A percentile compares a stretch with the other conserved stretches of the same genome.
Conservation (phyloP, 2,329 filamentous ascomycete genomes). For the Alternaria sp. region DNA sequence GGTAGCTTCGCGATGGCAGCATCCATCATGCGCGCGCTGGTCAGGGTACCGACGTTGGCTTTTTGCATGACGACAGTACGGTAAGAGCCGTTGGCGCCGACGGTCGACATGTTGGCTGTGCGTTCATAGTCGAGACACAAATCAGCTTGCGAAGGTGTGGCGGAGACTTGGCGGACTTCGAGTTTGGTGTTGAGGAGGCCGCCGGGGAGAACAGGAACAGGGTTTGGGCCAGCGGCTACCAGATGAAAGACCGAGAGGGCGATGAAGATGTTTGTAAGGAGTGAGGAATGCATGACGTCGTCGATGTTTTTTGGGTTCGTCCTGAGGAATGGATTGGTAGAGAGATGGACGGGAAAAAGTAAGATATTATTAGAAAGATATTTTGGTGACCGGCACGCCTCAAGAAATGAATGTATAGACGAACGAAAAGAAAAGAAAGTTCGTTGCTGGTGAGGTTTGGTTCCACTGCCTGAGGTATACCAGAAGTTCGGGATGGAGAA, state of each 20-base stretch:
- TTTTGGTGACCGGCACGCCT: slow-evolving; percentile 43
- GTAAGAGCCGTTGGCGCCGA: slow-evolving; percentile 57
- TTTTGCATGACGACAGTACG: slow-evolving; percentile 58
- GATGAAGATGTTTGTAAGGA: slow-evolving; percentile 39
- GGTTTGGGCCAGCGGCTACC: slow-evolving; percentile 21
- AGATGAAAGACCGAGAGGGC: slow-evolving; percentile 38
- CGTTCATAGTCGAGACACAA: slow-evolving; percentile 56
- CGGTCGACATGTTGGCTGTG: slow-evolving; percentile 59
- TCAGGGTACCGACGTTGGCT: slow-evolving; percentile 54
- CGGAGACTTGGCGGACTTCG: slow-evolving; percentile 39
- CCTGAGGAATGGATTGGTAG: background rate
- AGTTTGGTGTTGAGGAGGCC: slow-evolving; percentile 24
- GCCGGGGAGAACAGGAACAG: slow-evolving; percentile 16
- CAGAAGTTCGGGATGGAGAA: slow-evolving; percentile 21
- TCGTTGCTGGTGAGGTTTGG: slow-evolving; percentile 13
- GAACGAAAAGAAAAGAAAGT: slow-evolving; percentile 23
- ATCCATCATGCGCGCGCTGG: slow-evolving; percentile 54
- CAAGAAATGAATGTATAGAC: slow-evolving; percentile 28
- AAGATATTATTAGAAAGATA: slow-evolving; percentile 24
- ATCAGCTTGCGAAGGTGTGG: slow-evolving; percentile 32
- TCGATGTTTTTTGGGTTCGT: background rate
- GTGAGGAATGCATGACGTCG: slow-evolving; percentile 30
- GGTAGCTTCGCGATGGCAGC: slow-evolving; percentile 51
- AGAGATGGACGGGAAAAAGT: background rate
- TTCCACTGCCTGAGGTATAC: slow-evolving; percentile 33